phyloP scores from a whole-genome alignment of 202 grass and related monocot species.

The Hordeum pubiflorum region DNA sequence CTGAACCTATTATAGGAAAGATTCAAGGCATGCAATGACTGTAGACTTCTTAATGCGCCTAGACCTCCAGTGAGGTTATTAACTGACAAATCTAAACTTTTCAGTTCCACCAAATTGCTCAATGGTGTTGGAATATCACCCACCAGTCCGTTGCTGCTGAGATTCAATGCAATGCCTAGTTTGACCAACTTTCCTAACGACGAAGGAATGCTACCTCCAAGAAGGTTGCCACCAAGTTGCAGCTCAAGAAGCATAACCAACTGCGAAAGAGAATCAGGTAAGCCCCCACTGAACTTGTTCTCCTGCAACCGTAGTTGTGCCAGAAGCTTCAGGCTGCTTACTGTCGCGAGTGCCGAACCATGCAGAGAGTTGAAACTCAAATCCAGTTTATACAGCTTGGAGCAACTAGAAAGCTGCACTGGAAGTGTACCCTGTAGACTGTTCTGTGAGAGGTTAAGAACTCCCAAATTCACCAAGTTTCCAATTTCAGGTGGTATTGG shows the following conservation, averaged over 20 bases:
- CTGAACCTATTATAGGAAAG: slow-evolving; percentile 71
- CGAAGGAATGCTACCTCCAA: slow-evolving; percentile 60
- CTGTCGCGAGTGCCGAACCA: slow-evolving; percentile 30
- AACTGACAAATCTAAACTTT: slow-evolving; percentile 67
- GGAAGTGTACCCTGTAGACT: slow-evolving; percentile 47
- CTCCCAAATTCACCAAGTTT: slow-evolving; percentile 33
- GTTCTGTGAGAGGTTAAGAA: slow-evolving; percentile 54
- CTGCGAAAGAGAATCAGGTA: slow-evolving; percentile 47
- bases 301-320: slow-evolving; percentile 47
- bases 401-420: slow-evolving; percentile 47
- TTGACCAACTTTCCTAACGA: slow-evolving; percentile 46
- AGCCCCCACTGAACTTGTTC: slow-evolving; percentile 57
- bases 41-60: slow-evolving; percentile 33
- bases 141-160: slow-evolving; percentile 10
- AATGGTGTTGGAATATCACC: slow-evolving; percentile 50
- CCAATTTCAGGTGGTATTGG: slow-evolving; percentile 44
- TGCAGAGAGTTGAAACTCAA: slow-evolving; percentile 76
- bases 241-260: slow-evolving; percentile 54
- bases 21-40: slow-evolving; percentile 40
- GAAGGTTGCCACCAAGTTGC: slow-evolving; percentile 59
- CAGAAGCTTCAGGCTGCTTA: slow-evolving; percentile 47
- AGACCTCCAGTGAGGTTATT: slow-evolving; percentile 66
- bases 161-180: slow-evolving; percentile 47
- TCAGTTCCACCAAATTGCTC: slow-evolving; percentile 40
- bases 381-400: slow-evolving; percentile 44